A percentile compares a stretch with the other conserved stretches of the same genome.
Conservation (phyloP, 83 land plant species). For the Thuja plicata region DNA sequence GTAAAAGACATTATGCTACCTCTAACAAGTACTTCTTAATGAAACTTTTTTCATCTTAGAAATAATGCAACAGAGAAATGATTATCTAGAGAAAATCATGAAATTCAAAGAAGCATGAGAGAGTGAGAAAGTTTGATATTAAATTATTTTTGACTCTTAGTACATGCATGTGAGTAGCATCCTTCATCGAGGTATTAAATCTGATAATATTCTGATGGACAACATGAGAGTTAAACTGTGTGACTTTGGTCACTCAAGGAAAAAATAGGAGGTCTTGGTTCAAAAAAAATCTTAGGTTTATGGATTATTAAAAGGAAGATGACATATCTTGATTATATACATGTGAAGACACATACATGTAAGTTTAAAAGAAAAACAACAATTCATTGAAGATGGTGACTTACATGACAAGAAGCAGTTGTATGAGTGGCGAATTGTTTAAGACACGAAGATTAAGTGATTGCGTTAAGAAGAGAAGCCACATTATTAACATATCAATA, state of each 20-base stretch:
- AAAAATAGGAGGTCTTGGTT: not conserved
- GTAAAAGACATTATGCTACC: not conserved
- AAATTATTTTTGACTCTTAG: not conserved
- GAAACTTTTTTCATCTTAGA: not conserved
- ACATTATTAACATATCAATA: too few relatives aligned
- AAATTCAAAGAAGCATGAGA: not conserved
- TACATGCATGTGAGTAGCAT: not conserved
- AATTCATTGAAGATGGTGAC: too few relatives aligned
- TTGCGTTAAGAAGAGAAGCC: too few relatives aligned
- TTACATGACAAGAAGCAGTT: too few relatives aligned
- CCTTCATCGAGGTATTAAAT: not conserved
- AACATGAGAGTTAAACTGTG: not conserved
- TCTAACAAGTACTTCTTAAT: not conserved
- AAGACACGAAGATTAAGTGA: too few relatives aligned
- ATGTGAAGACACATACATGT: too few relatives aligned
- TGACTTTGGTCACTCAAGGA: not conserved
- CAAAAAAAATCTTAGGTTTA: too few relatives aligned
- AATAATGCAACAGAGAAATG: not conserved
- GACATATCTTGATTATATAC: too few relatives aligned
- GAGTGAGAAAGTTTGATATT: not conserved
- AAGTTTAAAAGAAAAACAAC: too few relatives aligned
- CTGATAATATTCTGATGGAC: not conserved
- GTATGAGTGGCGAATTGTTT: too few relatives aligned
- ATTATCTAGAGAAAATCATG: not conserved
- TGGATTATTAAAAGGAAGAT: too few relatives aligned